Evolutionary conservation across 495 filamentous ascomycete genomes (phyloP).

Genomic region (Thozetella sp.): DNA sequence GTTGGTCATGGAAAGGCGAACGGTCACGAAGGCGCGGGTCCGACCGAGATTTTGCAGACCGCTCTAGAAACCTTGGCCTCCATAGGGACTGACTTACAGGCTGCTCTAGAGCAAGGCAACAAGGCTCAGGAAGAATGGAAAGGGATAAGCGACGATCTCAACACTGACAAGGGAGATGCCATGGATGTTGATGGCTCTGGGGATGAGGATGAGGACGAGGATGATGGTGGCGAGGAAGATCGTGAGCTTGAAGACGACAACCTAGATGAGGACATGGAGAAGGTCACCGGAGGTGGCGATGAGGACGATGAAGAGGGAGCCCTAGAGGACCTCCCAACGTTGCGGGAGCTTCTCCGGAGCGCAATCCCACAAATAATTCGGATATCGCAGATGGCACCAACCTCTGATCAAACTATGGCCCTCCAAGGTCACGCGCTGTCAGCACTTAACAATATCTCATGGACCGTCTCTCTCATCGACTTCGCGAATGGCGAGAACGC

Average conservation of each 20-base stretch:
- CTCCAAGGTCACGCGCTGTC: constrained; percentile 49
- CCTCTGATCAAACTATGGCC: constrained; percentile 21
- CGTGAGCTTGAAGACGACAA: constrained; percentile 39
- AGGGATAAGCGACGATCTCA: constrained; percentile 5
- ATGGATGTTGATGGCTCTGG: constrained; percentile 30
- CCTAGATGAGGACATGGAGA: constrained; percentile 60
- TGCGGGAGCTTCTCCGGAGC: constrained; percentile 45
- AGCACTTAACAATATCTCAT: constrained; percentile 63
- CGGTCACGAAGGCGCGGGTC: constrained; percentile 19
- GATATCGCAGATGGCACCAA: constrained; percentile 27
- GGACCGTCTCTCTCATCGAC: constrained; percentile 55
- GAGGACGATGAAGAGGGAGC: constrained; percentile 28
- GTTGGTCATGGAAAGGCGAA: constrained; percentile 21
- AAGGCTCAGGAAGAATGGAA: constrained; percentile 15
- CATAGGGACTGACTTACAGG: constrained; percentile 56
- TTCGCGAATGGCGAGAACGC: constrained; percentile 40
- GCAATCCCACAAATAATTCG: constrained; percentile 51
- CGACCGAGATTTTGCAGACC: constrained; percentile 40
- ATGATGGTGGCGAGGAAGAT: constrained; percentile 28
- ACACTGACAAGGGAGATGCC: constrained; percentile 24
- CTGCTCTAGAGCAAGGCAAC: constrained; percentile 38
- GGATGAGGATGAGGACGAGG: constrained; percentile 26
- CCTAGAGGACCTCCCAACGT: constrained; percentile 43
- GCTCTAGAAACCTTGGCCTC: constrained; percentile 60
- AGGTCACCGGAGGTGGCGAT: constrained; percentile 51